Evolutionary conservation across 768 basidiomycete species (phyloP).

Genomic region (Wakefieldia striispora): DNA sequence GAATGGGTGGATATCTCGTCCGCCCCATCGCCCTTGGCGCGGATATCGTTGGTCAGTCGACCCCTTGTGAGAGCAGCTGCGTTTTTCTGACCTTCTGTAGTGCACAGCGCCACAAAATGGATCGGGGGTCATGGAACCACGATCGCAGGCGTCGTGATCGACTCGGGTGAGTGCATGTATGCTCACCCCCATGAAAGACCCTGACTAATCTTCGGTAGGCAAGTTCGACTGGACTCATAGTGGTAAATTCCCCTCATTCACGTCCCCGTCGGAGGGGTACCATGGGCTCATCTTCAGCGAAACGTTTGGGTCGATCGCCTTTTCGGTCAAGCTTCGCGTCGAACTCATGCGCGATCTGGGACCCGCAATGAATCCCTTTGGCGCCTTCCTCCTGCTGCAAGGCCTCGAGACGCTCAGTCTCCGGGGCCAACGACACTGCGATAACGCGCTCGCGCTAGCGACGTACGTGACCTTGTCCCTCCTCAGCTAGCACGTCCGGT

Average conservation of each 20-base stretch:
- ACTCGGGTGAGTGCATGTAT: conserved; percentile 50
- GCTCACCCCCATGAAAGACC: conserved; percentile 26
- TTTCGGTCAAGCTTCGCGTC: conserved; percentile 49
- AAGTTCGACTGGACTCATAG: conserved; percentile 56
- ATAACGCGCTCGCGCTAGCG: conserved; percentile 56
- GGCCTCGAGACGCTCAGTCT: conserved; percentile 64
- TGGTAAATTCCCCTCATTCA: conserved; percentile 57
- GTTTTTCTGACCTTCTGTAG: conserved; percentile 21
- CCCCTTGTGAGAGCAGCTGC: not conserved
- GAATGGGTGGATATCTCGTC: conserved; percentile 56
- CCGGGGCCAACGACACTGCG: conserved; percentile 56
- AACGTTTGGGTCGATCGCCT: conserved; percentile 50
- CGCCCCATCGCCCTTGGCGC: conserved; percentile 56
- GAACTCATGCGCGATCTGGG: conserved; percentile 56
- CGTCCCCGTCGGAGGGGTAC: conserved; percentile 54
- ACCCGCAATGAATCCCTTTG: conserved; percentile 52
- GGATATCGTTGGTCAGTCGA: conserved; percentile 46
- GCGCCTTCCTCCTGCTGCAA: conserved; percentile 55
- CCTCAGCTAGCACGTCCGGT: not conserved
- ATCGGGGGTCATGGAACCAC: conserved; percentile 68
- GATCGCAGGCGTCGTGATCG: conserved; percentile 61
- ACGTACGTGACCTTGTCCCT: conserved; percentile 19
- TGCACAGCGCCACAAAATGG: conserved; percentile 66
- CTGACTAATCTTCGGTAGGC: conserved; percentile 31
- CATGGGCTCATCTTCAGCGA: conserved; percentile 52